Evolutionary conservation across 108 stramenopile species (phyloP), one percentile per base, ranked within the genome.

Genomic region (Nitzschia putrida): DNA sequence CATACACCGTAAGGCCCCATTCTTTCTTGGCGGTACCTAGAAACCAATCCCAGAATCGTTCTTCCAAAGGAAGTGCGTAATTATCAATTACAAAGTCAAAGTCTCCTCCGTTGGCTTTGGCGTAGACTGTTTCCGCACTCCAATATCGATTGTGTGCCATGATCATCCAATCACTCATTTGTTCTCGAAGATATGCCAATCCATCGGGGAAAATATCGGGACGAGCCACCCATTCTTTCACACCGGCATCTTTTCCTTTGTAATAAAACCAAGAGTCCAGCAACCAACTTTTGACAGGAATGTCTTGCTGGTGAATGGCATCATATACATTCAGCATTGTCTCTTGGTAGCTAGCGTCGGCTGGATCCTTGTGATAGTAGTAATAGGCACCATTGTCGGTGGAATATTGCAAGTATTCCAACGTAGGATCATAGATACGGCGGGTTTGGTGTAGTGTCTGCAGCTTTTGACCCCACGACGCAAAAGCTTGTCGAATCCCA

Each of bases 371-470:
- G 5, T 73, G 72, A 43, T 64, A 34, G 56, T 83, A 83, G 55
- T 83, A 79, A 58, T 73, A 81, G 24, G 75, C 80, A 29, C 80
- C 80, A 68, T 81, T 81, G 67, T 81, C 76, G 7, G 80, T 81
- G 12, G 24, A 29, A 43, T 76, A 80, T 56, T 53, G 51, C 23
- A 71, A 34, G 61, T 71, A 64, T 37, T 60, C 49, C 56, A 60
- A 37, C 4, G 68, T 60, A 9, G 22, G 24, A 51, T 69, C 68
- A n/a, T 40, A 26, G 37, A 65, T 50, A 21, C 64, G 64, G 8
- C 26, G 23, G 9, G 64, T 65, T 8, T 65, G 49, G 49, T 65
- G 50, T 6, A 65, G 64, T 29, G 24, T 50, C 22, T 51, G 64
- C 7, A 65, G 20, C 23, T 65, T 65, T 45, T 13, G 6, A 51